Evolutionary conservation across 2,329 filamentous ascomycete genomes (phyloP).

Genomic region (Thermomyces lanuginosus): DNA sequence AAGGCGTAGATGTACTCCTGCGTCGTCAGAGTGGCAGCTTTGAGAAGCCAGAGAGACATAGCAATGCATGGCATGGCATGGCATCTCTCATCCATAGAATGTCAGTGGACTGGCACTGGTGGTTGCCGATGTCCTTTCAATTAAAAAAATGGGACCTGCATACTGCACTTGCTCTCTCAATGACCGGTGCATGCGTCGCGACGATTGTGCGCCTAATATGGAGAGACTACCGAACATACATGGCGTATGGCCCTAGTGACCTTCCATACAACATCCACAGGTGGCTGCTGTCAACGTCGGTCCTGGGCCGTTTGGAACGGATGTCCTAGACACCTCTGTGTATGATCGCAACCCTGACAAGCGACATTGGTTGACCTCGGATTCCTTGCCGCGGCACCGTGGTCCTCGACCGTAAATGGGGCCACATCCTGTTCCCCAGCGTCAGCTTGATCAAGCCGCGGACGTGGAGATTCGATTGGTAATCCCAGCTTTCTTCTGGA

Average conservation of each 20-base stretch:
- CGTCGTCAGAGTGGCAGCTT: too few relatives aligned
- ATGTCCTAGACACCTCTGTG: not conserved
- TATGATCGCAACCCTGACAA: constrained; percentile 2
- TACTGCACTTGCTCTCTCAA: not conserved
- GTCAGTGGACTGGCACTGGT: not conserved
- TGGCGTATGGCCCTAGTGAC: constrained; percentile 1
- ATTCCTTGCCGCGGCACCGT: not conserved
- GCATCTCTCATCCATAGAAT: not conserved
- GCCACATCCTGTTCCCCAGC: constrained; percentile 1
- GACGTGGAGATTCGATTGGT: not conserved
- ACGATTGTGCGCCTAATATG: not conserved
- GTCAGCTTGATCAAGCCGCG: constrained; percentile 1
- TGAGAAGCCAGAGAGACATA: too few relatives aligned
- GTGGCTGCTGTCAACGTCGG: not conserved
- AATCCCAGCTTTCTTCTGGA: not conserved
- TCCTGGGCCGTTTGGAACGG: not conserved
- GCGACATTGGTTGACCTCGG: constrained; percentile 1
- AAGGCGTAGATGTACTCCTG: too few relatives aligned
- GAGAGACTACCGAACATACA: constrained; percentile 1
- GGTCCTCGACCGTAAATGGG: constrained; percentile 1
- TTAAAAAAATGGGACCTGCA: not conserved
- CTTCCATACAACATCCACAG: constrained; percentile 2
- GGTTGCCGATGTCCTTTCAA: not conserved
- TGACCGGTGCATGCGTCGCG: not conserved
- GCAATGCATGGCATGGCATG: not conserved